phyloP scores from a whole-genome alignment of 1,284 basidiomycete genomes.

The Mycosarcoma mackinlayi region DNA sequence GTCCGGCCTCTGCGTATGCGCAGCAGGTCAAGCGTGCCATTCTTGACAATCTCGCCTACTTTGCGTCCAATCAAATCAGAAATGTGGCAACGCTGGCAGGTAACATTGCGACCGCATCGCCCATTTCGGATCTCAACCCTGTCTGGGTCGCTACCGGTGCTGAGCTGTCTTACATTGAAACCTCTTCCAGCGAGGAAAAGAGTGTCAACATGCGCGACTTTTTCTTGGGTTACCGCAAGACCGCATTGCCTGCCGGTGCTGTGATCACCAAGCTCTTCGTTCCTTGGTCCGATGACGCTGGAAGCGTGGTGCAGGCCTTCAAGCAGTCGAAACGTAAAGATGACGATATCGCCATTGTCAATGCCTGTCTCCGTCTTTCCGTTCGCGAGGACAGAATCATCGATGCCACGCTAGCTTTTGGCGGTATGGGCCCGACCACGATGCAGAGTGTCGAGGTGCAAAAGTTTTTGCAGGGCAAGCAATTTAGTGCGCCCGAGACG shows the following conservation, averaged over 20 bases:
- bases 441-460: slow-evolving; percentile 53
- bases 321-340: slow-evolving; percentile 69
- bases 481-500: slow-evolving; percentile 20
- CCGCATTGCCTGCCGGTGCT: slow-evolving; percentile 61
- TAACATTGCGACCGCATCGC: slow-evolving; percentile 69
- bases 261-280: slow-evolving; percentile 63
- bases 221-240: slow-evolving; percentile 69
- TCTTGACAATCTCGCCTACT: slow-evolving; percentile 61
- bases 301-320: slow-evolving; percentile 64
- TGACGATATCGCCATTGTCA: slow-evolving; percentile 70
- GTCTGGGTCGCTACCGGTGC: slow-evolving; percentile 68
- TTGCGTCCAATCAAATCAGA: slow-evolving; percentile 68
- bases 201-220: slow-evolving; percentile 52
- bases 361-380: slow-evolving; percentile 58
- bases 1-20: slow-evolving; percentile 21
- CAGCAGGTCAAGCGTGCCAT: slow-evolving; percentile 53
- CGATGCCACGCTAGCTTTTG: slow-evolving; percentile 64
- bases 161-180: slow-evolving; percentile 46
- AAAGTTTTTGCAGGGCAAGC: slow-evolving; percentile 44
- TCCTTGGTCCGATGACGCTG: slow-evolving; percentile 46
- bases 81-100: slow-evolving; percentile 68
- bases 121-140: slow-evolving; percentile 69
- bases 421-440: slow-evolving; percentile 68
- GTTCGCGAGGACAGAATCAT: slow-evolving; percentile 40
- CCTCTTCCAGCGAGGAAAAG: slow-evolving; percentile 51